phyloP scores from a whole-genome alignment of 2,329 filamentous ascomycete genomes.

The Plenodomus tracheiphilus region DNA sequence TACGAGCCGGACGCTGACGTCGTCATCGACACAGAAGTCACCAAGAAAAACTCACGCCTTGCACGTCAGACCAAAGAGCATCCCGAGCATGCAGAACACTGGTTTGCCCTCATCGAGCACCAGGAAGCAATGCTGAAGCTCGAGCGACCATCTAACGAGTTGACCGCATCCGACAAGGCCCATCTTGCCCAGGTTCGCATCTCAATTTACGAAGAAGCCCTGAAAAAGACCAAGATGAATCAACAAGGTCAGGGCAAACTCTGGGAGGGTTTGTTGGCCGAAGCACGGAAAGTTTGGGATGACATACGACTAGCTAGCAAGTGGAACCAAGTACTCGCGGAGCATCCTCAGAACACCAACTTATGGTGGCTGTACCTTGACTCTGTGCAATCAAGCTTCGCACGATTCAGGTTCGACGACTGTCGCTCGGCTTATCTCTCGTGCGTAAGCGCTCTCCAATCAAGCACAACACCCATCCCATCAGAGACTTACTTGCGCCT shows the following conservation, averaged over 20 bases:
- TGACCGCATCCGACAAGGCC: constrained; percentile 63
- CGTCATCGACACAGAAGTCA: constrained; percentile 37
- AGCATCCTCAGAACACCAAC: constrained; percentile 60
- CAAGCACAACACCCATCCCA: constrained; percentile 1
- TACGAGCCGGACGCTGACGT: constrained; percentile 31
- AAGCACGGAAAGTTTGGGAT: constrained; percentile 77
- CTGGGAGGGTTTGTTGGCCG: constrained; percentile 69
- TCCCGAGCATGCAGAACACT: constrained; percentile 70
- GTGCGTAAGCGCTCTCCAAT: constrained; percentile 54
- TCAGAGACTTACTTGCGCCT: constrained; percentile 61
- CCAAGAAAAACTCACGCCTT: constrained; percentile 63
- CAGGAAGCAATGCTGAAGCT: constrained; percentile 69
- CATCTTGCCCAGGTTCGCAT: constrained; percentile 80
- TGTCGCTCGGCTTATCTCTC: constrained; percentile 63
- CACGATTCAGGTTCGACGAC: constrained; percentile 68
- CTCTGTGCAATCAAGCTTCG: constrained; percentile 69
- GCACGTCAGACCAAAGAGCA: constrained; percentile 65
- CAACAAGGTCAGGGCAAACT: constrained; percentile 60
- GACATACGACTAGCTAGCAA: constrained; percentile 61
- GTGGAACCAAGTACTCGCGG: constrained; percentile 66
- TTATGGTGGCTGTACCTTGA: constrained; percentile 77
- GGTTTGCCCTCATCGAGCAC: constrained; percentile 77
- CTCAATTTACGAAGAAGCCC: constrained; percentile 76
- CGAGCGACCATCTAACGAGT: constrained; percentile 48
- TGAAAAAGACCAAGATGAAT: constrained; percentile 58